These are phyloP conservation scores for Clonostachys rosea DNA, from an alignment of 2,329 filamentous ascomycete species.

Conservation along the genomic window DNA sequence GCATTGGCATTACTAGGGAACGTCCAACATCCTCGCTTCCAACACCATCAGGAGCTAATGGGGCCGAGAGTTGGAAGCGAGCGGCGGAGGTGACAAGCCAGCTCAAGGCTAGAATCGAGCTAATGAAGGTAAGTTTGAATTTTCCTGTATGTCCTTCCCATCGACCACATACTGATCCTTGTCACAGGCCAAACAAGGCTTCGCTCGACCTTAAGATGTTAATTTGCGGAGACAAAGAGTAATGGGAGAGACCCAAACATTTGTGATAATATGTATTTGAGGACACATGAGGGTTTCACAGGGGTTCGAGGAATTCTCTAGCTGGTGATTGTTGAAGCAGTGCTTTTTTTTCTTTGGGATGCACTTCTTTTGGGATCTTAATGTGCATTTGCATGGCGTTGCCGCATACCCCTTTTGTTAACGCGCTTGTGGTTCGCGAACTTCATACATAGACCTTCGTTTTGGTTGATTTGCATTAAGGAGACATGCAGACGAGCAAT, in stretches of 20 bases:
- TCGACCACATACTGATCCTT: neutral
- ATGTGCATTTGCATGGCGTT: slow-evolving; percentile 24
- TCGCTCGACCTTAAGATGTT: slow-evolving; percentile 16
- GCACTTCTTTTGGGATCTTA: neutral
- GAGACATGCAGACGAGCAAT: too few relatives aligned
- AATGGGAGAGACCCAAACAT: slow-evolving; percentile 2
- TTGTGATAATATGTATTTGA: neutral
- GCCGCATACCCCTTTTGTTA: slow-evolving; percentile 19
- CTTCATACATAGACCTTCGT: neutral
- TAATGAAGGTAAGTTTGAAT: slow-evolving; percentile 72
- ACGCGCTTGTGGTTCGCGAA: neutral
- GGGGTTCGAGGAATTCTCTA: neutral
- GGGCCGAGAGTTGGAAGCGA: slow-evolving; percentile 85
- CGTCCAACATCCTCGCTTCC: slow-evolving; percentile 27
- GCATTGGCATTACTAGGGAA: slow-evolving; percentile 16
- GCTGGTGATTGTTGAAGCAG: too few relatives aligned
- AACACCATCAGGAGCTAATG: slow-evolving; percentile 21
- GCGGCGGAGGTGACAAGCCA: slow-evolving; percentile 97
- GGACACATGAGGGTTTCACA: neutral
- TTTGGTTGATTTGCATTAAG: too few relatives aligned
- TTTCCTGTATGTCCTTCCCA: neutral
- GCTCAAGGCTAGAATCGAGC: slow-evolving; percentile 93
- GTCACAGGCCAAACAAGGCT: slow-evolving; percentile 17
- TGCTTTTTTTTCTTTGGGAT: too few relatives aligned
- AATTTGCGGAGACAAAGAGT: neutral